Evolutionary conservation across 1,284 basidiomycete species (phyloP), one percentile per base, ranked within the genome.

Genomic region (Cryptococcus sp.): DNA sequence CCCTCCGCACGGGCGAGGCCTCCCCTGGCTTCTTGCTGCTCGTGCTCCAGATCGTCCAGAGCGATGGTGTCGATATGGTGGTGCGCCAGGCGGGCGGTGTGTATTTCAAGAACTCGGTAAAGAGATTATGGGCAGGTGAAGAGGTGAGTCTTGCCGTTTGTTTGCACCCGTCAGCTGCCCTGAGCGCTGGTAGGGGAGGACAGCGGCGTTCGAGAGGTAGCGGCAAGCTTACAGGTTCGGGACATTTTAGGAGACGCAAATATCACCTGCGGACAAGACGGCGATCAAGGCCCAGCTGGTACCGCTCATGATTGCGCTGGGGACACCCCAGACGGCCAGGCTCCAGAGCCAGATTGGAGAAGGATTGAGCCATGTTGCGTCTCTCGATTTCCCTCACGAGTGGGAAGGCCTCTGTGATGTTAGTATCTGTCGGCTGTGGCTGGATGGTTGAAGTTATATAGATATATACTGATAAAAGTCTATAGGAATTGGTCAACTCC

Each of bases 351-450:
- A 96, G 76, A 83, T 96, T 33, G 92, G 91, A 23, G 92, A 96
- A 76, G 84, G 89, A 7, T 86, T 96, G 40, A 86, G 91, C 12
- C 82, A 91, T 59, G 87, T 96, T 69, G 91, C 93, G 7, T 84
- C 87, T 56, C 80, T 85, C 35, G 93, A 96, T 78, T 97, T 96
- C 72, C 93, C 91, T 9, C 77, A 81, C 20, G 83, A 84, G 62
- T 97, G 93, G 93, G 81, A 84, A 33, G 84, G 87, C 75, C 82
- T 96, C 56, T 85, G 94, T 64, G 87, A 91, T 78, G 91, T 92
- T 71, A 68, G 88, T 77, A 18, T 38, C 15, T 12, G 23, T 7
- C 18, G 18, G n/a, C 28, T 50, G n/a, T 4, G 9, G 23, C 50
- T 50, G 37, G 39, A 5, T 39, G n/a, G n/a, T n/a, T n/a, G n/a